Base-by-base conservation (phyloP, 2,329 filamentous ascomycete genomes). In the Penicillium sp. region DNA sequence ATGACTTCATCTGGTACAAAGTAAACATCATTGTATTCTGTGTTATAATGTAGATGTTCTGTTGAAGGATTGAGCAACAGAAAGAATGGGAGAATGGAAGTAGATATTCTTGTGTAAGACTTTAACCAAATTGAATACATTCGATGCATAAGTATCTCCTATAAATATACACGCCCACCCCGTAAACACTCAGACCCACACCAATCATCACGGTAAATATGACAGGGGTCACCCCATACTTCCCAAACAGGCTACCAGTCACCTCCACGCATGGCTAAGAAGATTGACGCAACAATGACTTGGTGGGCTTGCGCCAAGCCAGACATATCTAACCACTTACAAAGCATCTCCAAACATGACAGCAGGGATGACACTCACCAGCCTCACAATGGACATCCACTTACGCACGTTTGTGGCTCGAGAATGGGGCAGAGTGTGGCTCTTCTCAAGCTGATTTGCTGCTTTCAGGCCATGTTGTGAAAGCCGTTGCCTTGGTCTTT, bases 221-320 rank as follows among this genome's bases (percentile, higher is more conserved):
- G 46, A 47, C 46, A 47, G 18, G 46, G 23, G 46, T 28, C 20
- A 26, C 46, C 7, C 45, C 45, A 47, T 26, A 1, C 8, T 26
- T 14, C 5, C 18, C 47, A 14, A 16, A 9, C 14, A 33, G 47
- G 24, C 43, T 46, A 3, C 40, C 40, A 20, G 40, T 20, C n/a
- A 5, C n/a, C 14, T 46, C 12, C 5, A 24, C 12, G 8, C 12
- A n/a, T n/a, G 11, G 21, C 43, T 16, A 5, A 21, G 26, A 28
- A 8, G 26, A 35, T 46, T 52, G 50, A 52, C 50, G 50, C 50
- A 52, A 52, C 50, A 42, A 52, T 52, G 50, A 52, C 28, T 30
- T 26, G 43, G 50, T 20, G 3, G 40, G 50, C 50, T 45, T 52
- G 16, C 24, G n/a, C 18, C 26, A n/a, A 38, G 38, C 33, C 20